Conservation (phyloP, 2,329 filamentous ascomycete species). For the Elsinoe fawcettii region DNA sequence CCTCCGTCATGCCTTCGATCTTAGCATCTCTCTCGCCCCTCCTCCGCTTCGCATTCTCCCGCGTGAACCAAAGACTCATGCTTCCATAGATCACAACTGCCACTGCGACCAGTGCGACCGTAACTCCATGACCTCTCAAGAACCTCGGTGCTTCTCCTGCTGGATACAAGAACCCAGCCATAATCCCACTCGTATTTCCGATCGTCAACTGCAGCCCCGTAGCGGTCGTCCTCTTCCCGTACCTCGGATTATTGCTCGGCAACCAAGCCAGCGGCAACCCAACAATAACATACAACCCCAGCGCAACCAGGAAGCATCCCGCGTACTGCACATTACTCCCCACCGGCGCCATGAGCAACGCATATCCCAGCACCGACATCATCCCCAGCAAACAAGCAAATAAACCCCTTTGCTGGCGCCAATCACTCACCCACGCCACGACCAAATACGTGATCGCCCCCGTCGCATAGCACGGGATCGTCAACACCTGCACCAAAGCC, state of each 20-base stretch:
- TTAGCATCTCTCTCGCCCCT: conserved; percentile 35
- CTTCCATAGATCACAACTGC: conserved; percentile 31
- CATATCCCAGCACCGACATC: conserved; percentile 48
- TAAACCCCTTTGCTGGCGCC: conserved; percentile 56
- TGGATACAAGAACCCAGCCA: conserved; percentile 45
- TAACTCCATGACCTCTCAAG: conserved; percentile 45
- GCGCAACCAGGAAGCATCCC: conserved; percentile 67
- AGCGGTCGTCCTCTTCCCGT: conserved; percentile 66
- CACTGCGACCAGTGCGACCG: conserved; percentile 43
- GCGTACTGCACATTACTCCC: conserved; percentile 62
- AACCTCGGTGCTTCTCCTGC: conserved; percentile 39
- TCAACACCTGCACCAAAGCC: conserved; percentile 64
- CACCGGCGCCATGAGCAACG: conserved; percentile 54
- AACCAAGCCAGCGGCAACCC: conserved; percentile 52
- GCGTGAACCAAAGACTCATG: conserved; percentile 33
- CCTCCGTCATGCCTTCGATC: conserved; percentile 35
- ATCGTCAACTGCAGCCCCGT: conserved; percentile 63
- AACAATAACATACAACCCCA: conserved; percentile 58
- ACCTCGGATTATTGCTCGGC: conserved; percentile 62
- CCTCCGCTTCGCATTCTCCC: conserved; percentile 32
- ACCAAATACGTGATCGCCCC: conserved; percentile 63
- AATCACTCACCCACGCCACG: conserved; percentile 60
- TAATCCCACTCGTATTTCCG: conserved; percentile 64
- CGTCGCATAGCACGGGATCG: conserved; percentile 68
- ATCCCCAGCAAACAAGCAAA: conserved; percentile 56